Evolutionary conservation across 495 filamentous ascomycete genomes (phyloP).

Genomic region (Rhizodiscina lignyota): DNA sequence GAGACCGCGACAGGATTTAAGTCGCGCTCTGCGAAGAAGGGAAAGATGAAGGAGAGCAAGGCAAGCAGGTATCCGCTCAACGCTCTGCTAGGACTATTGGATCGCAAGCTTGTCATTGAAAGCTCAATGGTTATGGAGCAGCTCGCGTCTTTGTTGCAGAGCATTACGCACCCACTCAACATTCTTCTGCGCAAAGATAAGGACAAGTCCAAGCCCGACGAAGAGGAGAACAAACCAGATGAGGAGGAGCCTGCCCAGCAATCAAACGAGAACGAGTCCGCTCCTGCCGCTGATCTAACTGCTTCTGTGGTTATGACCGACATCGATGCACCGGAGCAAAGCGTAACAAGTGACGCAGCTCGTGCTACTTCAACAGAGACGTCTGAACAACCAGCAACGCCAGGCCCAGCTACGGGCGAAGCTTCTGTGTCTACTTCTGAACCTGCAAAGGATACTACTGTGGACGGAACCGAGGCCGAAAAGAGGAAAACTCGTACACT

Average conservation of each 20-base stretch:
- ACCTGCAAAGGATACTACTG: slow-evolving; percentile 7
- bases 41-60: slow-evolving; percentile 53
- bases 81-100: slow-evolving; percentile 69
- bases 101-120: slow-evolving; percentile 85
- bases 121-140: slow-evolving; percentile 91
- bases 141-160: slow-evolving; percentile 68
- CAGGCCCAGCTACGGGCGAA: slow-evolving; percentile 6
- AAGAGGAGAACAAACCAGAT: slow-evolving; percentile 36
- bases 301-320: slow-evolving; percentile 10
- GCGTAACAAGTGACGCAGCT: slow-evolving; percentile 5
- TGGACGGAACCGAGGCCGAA: slow-evolving; percentile 13
- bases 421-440: slow-evolving; percentile 11
- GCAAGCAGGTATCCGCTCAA: slow-evolving; percentile 84
- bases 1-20: slow-evolving; percentile 61
- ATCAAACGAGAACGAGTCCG: background rate
- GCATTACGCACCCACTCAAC: slow-evolving; percentile 75
- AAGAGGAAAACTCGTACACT: slow-evolving; percentile 56
- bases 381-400: slow-evolving; percentile 18
- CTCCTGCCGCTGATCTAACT: slow-evolving; percentile 3
- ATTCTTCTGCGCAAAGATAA: slow-evolving; percentile 73
- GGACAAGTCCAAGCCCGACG: slow-evolving; percentile 35
- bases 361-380: too few species aligned
- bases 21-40: slow-evolving; percentile 66
- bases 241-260: slow-evolving; percentile 14
- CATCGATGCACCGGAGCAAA: slow-evolving; percentile 3